Evolutionary conservation across 768 basidiomycete species (phyloP), one percentile per base, ranked within the genome.

Genomic region (Rhodosporidiobolus sp.): DNA sequence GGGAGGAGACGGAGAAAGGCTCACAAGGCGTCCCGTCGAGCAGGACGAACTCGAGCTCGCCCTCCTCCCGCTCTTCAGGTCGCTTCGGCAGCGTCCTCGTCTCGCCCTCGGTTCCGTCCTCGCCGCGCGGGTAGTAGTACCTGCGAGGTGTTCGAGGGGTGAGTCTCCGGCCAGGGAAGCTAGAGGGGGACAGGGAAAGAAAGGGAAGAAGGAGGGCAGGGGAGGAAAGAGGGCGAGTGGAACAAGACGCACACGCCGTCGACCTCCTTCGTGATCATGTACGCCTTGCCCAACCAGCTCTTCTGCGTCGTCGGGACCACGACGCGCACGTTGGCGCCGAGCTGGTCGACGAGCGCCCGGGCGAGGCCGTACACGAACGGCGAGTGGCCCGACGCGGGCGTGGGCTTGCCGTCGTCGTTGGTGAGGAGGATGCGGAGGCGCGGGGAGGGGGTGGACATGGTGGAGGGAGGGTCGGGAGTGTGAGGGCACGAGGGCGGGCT

Each of bases 341-440:
- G 73, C 7, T 68, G 62, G 10, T 74, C 62, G 49, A 77, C 73
- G 3, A 83, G 76, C 5, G 74, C 75, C 30, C 77, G 77, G 35
- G 79, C 80, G 67, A 83, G 83, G 0, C 76, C 78, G 76, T 78
- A 83, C 68, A 83, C 80, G 77, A 82, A 82, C 12, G 83, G 83
- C 4, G 81, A 82, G 43, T 80, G 79, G 16, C 69, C 71, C 0
- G 19, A 2, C 10, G n/a, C 26, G 30, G 76, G 65, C 2, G 78
- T 77, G 0, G 82, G 82, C 5, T 81, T 81, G 22, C 83, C 83
- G 70, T 83, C 83, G 73, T 83, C 83, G 75, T 82, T 82, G 24
- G 65, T 67, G 58, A 73, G 48, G 10, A 76, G 66, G 26, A 76
- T 59, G 26, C 74, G 63, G 4, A 65, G 48, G 16, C 63, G 70